Base-by-base conservation (phyloP, 2,329 filamentous ascomycete genomes). In the Aschersonia sp. region DNA sequence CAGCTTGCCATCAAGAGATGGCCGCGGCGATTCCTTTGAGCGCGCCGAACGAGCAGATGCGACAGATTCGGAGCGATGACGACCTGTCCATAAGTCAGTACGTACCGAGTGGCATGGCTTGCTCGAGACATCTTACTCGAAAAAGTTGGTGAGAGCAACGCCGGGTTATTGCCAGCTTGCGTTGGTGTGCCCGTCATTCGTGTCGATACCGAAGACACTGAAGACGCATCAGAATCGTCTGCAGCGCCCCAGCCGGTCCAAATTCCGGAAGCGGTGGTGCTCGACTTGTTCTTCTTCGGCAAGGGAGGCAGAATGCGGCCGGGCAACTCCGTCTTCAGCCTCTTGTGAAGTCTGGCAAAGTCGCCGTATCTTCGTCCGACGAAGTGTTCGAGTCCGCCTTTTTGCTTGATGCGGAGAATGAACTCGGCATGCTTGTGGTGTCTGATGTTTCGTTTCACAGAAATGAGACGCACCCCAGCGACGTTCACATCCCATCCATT, bases 401-500 rank as follows among this genome's bases (percentile, higher is more conserved):
- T 80, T 55, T 80, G 78, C 67, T 91, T 91, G 31, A 96, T 84
- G 9, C 91, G 80, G 50, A 98, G 73, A 44, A 98, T 67, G 58
- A 96, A 98, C 70, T 97, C 87, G 47, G 92, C 88, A 71, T 97
- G 91, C 57, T 89, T 86, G 63, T 96, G 92, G 58, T 92, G 82
- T 50, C 91, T 75, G 31, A 97, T 80, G 51, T 88, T 94, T 59
- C 89, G 80, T 72, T 91, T 94, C 47, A 89, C 73, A 5, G 80
- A 82, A 2, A 79, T 84, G 30, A 87, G 81, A 52, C 89, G 78
- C 45, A 97, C 92, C 41, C 84, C 89, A 9, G 91, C 87, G 45
- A 98, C 84, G 61, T 98, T 98, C 55, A 96, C 81, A 62, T 97
- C 92, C 92, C 92, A 97, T 31, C 89, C 88, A 61, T 98, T 91